Conservation (phyloP, 75 land plant species). For the Larix kaempferi region DNA sequence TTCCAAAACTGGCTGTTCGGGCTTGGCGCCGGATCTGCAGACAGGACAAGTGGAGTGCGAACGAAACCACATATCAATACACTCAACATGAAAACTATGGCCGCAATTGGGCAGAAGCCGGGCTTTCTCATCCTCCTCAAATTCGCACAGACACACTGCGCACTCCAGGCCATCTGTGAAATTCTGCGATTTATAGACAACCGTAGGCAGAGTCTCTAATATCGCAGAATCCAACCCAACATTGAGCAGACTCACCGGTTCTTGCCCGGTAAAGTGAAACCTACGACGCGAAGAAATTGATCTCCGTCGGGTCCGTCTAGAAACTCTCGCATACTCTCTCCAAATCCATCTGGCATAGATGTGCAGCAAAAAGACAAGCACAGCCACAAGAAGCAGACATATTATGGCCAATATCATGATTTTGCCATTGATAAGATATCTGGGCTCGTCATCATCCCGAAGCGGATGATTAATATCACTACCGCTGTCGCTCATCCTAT, state of each 20-base stretch:
- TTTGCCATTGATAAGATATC: constrained; percentile 22
- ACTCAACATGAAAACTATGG: constrained; percentile 22
- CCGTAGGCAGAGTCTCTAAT: constrained; percentile 26
- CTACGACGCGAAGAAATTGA: not conserved
- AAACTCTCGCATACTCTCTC: constrained; percentile 4
- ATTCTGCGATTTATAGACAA: constrained; percentile 16
- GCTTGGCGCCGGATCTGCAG: constrained; percentile 20
- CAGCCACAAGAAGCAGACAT: constrained; percentile 29
- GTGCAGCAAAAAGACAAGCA: constrained; percentile 31
- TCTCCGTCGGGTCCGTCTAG: not conserved
- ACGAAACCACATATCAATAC: constrained; percentile 28
- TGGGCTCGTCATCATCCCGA: too few species aligned
- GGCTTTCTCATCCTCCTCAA: constrained; percentile 9
- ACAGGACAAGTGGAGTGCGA: constrained; percentile 27
- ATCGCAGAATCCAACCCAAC: constrained; percentile 24
- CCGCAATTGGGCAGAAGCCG: constrained; percentile 23
- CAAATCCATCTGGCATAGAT: constrained; percentile 46
- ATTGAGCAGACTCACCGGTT: not conserved
- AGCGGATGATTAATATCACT: too few species aligned
- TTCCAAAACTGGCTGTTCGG: too few species aligned
- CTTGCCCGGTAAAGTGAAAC: constrained; percentile 1
- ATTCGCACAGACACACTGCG: constrained; percentile 33
- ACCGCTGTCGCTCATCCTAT: too few species aligned
- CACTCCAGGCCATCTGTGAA: constrained; percentile 8
- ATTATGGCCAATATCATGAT: constrained; percentile 36